phyloP scores from a whole-genome alignment of 2,329 filamentous ascomycete genomes.

The Exophiala lecanii-corni region DNA sequence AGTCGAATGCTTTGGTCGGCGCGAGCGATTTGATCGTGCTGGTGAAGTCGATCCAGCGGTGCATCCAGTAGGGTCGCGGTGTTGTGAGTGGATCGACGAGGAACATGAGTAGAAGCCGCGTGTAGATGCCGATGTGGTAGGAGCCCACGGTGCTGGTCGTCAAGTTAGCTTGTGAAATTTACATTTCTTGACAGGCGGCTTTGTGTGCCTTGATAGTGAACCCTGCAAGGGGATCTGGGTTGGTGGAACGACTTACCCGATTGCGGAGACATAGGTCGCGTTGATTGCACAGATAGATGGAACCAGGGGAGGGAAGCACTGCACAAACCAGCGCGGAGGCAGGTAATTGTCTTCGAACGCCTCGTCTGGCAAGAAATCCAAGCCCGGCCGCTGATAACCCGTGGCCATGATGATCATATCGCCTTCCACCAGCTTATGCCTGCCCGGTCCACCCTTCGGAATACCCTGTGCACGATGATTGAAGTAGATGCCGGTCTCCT shows the following conservation, averaged over 20 bases:
- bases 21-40: slow-evolving; percentile 63
- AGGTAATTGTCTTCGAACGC: slow-evolving; percentile 69
- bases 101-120: slow-evolving; percentile 80
- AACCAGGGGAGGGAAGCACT: slow-evolving; percentile 74
- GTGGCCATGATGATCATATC: slow-evolving; percentile 82
- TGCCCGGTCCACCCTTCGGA: slow-evolving; percentile 69
- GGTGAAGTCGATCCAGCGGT: slow-evolving; percentile 83
- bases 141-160: slow-evolving; percentile 62
- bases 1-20: slow-evolving; percentile 75
- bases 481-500: slow-evolving; percentile 61
- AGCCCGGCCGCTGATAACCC: slow-evolving; percentile 68
- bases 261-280: slow-evolving; percentile 74
- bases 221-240: too few species aligned
- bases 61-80: slow-evolving; percentile 70
- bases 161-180: slow-evolving; percentile 10
- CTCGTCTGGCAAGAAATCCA: slow-evolving; percentile 68
- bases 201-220: too few species aligned
- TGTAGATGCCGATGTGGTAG: slow-evolving; percentile 88
- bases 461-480: slow-evolving; percentile 69
- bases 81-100: slow-evolving; percentile 71
- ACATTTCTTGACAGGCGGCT: too few species aligned
- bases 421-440: slow-evolving; percentile 60
- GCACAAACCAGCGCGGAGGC: slow-evolving; percentile 83
- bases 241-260: slow-evolving; percentile 46
- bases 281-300: slow-evolving; percentile 75